Evolutionary conservation across 805 yeast species (phyloP).

Genomic region (Lachancea fermentati): DNA sequence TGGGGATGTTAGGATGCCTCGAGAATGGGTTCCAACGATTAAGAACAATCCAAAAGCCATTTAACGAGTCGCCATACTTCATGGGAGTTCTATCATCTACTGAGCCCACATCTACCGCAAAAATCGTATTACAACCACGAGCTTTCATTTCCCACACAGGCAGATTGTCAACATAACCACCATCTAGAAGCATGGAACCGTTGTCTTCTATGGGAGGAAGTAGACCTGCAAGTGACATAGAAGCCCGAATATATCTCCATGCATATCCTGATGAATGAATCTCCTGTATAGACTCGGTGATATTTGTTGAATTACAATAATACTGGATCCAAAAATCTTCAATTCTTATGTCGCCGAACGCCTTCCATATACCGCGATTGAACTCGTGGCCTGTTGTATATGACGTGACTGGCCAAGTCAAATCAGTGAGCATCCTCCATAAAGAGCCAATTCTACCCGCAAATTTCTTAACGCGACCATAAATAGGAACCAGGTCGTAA

Average conservation of each 20-base stretch:
- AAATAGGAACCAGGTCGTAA: constrained; percentile 84
- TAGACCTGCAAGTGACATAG: constrained; percentile 93
- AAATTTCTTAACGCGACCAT: constrained; percentile 84
- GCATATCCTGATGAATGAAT: constrained; percentile 88
- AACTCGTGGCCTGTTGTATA: constrained; percentile 97
- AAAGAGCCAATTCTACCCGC: constrained; percentile 73
- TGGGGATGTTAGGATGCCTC: constrained; percentile 80
- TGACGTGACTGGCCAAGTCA: constrained; percentile 90
- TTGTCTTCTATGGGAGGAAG: constrained; percentile 79
- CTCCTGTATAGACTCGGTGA: constrained; percentile 93
- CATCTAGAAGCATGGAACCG: constrained; percentile 91
- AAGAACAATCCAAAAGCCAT: constrained; percentile 86
- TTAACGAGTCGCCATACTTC: constrained; percentile 87
- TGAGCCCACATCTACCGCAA: constrained; percentile 96
- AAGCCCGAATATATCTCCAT: constrained; percentile 93
- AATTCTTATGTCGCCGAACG: constrained; percentile 84
- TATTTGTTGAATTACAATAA: constrained; percentile 88
- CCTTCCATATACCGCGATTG: constrained; percentile 96
- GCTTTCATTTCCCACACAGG: constrained; percentile 91
- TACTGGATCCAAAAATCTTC: constrained; percentile 94
- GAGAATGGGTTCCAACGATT: constrained; percentile 91
- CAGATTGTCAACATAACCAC: constrained; percentile 91
- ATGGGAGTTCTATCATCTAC: constrained; percentile 86
- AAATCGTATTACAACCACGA: constrained; percentile 76
- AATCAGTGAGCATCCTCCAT: constrained; percentile 80